Percentiles rank a stretch among this genome's conserved stretches.
These are phyloP conservation scores for Umbelopsis isabellina DNA, from an alignment of 192 early-diverging fungal genomes.

Conservation along the genomic window DNA sequence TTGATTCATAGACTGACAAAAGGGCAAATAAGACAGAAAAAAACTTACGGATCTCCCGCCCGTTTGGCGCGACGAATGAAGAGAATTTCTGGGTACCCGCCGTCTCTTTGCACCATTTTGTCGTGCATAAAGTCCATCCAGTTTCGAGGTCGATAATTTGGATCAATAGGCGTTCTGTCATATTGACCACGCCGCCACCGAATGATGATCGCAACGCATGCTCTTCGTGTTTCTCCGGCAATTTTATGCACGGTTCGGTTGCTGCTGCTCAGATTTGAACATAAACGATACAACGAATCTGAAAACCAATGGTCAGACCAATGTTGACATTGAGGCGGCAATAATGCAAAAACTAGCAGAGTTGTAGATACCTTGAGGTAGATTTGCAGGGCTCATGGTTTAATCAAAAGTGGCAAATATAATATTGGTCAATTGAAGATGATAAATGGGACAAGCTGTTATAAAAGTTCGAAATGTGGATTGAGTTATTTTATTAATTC, in stretches of 20 bases:
- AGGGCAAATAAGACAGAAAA: slow-evolving; percentile 4
- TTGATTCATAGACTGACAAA: not conserved
- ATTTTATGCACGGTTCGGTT: not conserved
- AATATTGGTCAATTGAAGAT: not conserved
- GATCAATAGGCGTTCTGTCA: slow-evolving; percentile 18
- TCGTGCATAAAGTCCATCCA: slow-evolving; percentile 23
- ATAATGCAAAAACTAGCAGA: not conserved
- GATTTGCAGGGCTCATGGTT: no score
- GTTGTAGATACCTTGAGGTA: no score
- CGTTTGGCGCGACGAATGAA: slow-evolving; percentile 37
- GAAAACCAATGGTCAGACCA: not conserved
- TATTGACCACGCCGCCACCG: slow-evolving; percentile 27
- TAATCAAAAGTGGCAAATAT: no score
- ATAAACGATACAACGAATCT: slow-evolving; percentile 10
- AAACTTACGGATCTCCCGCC: slow-evolving; percentile 33
- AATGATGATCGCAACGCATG: slow-evolving; percentile 29
- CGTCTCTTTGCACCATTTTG: slow-evolving; percentile 29
- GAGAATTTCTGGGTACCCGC: slow-evolving; percentile 30
- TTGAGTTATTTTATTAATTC: no score
- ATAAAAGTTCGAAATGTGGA: no score
- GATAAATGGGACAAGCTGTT: not conserved
- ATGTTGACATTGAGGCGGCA: no score
- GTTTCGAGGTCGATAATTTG: not conserved
- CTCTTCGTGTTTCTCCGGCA: slow-evolving; percentile 24
- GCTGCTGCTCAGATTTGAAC: not conserved